Evolutionary conservation across 2,329 filamentous ascomycete species (phyloP).

Genomic region (Bipolaris cookei): DNA sequence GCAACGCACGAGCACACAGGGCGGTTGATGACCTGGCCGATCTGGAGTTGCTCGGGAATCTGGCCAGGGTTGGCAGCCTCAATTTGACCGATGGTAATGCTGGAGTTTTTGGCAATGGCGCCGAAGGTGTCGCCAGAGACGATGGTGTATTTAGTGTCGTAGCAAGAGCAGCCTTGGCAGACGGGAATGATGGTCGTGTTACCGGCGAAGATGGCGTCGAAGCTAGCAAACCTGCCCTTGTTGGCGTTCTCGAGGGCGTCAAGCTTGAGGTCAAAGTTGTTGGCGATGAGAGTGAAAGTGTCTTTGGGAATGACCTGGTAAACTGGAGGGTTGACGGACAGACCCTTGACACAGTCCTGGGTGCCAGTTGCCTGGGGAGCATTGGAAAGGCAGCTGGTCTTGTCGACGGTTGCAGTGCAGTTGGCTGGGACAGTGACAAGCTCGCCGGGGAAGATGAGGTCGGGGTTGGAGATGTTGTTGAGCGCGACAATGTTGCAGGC

Average conservation of each 20-base stretch:
- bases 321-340: background rate
- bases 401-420: background rate
- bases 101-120: background rate
- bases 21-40: constrained; percentile 1
- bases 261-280: constrained; percentile 3
- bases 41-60: background rate
- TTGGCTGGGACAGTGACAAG: background rate
- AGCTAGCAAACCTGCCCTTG: background rate
- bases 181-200: background rate
- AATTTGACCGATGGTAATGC: constrained; percentile 1
- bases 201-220: background rate
- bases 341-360: constrained; percentile 1
- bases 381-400: background rate
- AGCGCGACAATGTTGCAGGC: constrained; percentile 1
- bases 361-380: background rate
- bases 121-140: constrained; percentile 4
- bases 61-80: constrained; percentile 1
- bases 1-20: background rate
- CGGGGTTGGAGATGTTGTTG: background rate
- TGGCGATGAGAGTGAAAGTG: background rate
- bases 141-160: background rate
- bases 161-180: constrained; percentile 3
- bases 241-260: background rate
- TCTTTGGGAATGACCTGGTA: constrained; percentile 2
- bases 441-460: background rate